Conservation (phyloP, 2,329 filamentous ascomycete species). For the Alternaria panax region DNA sequence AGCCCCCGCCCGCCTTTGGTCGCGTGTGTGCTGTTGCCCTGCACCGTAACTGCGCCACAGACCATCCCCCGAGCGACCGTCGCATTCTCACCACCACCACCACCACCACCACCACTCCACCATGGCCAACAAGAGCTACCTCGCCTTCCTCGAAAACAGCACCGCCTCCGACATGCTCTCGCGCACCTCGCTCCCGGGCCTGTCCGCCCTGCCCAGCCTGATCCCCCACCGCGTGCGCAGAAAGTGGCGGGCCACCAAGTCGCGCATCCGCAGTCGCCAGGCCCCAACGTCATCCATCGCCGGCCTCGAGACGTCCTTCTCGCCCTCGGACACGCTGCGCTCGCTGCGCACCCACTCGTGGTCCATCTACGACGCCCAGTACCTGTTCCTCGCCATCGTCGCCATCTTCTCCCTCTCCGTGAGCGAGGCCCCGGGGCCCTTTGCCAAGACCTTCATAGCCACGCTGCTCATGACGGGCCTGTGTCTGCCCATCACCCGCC, state of each 20-base stretch:
- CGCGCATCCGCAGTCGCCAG: constrained; percentile 71
- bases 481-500: constrained; percentile 82
- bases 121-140: constrained; percentile 47
- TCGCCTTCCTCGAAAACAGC: constrained; percentile 44
- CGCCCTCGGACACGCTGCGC: constrained; percentile 77
- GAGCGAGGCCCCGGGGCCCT: constrained; percentile 77
- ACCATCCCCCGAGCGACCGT: constrained; percentile 13
- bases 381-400: constrained; percentile 75
- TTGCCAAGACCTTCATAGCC: constrained; percentile 77
- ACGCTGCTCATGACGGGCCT: constrained; percentile 73
- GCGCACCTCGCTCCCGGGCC: constrained; percentile 55
- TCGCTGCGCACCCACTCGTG: constrained; percentile 80
- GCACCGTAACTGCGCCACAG: constrained; percentile 17
- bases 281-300: constrained; percentile 77
- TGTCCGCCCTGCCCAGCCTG: constrained; percentile 59
- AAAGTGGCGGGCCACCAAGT: constrained; percentile 66
- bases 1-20: constrained; percentile 26
- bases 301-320: constrained; percentile 81
- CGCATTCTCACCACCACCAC: not conserved
- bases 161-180: constrained; percentile 50
- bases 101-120: not conserved
- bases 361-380: constrained; percentile 85
- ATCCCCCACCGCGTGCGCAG: constrained; percentile 71
- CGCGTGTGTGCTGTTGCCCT: constrained; percentile 32
- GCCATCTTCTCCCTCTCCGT: constrained; percentile 84